Evolutionary conservation across 2,329 filamentous ascomycete genomes (phyloP), one percentile per base, ranked within the genome.

Genomic region (Rutstroemia sydowiana): DNA sequence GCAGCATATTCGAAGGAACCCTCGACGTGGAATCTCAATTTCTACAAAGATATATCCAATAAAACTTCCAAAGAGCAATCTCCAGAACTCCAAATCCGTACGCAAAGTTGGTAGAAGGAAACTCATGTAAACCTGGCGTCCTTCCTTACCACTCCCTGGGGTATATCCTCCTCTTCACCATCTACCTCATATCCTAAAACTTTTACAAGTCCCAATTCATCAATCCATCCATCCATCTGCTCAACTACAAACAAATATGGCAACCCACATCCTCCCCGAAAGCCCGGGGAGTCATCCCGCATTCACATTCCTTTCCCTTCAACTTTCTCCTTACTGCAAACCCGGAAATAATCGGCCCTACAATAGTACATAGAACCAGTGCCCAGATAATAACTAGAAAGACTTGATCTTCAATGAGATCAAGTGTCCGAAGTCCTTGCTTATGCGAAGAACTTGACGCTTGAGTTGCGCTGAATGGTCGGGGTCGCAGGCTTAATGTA

Each of bases 321-420:
- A 51, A 4, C 28, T 51, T 51, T 9, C 23, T 23, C 20, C 48
- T 39, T 9, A 46, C 48, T 8, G 48, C 48, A 14, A 32, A 16
- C 9, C 48, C 48, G 2, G 48, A 45, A 16, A 45, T 65, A 0
- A 79, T 53, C 0, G 77, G 76, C 0, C 77, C 77, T 6, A 74
- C 48, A 8, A 81, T 69, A 0, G 77, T 81, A 57, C 77, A 81
- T 5, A 81, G 58, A 0, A 76, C 69, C 18, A 81, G 76, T 1
- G 76, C 77, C 77, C 77, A 81, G 0, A 73, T 74, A 0, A 75
- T 69, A 14, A 79, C 66, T 1, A 79, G 66, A 48, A 78, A 80
- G 1, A 78, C 63, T 20, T 76, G 48, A 39, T 51, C 48, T 16
- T 46, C 48, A 2, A 39, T 67, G 9, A 56, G 46, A 32, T 45